Evolutionary conservation across 176 grass and related monocot species (phyloP).

Genomic region (Thinopyrum elongatum): DNA sequence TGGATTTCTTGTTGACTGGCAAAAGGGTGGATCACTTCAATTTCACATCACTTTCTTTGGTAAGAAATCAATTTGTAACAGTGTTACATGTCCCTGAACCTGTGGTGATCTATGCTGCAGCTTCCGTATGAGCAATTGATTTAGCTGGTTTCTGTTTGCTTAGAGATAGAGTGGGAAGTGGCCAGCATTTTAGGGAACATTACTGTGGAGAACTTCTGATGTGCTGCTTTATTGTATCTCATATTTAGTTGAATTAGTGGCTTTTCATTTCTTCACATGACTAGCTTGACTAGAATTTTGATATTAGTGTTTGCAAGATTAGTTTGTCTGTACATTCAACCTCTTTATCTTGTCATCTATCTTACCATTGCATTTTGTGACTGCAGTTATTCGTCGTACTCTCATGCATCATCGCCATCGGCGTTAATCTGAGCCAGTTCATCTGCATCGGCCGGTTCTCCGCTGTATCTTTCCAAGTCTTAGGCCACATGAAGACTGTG

Average conservation of each 20-base stretch:
- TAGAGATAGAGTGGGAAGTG: slow-evolving; percentile 1
- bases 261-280: background rate
- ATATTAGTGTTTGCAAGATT: background rate
- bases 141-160: slow-evolving; percentile 19
- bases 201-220: background rate
- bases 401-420: slow-evolving; percentile 83
- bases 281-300: slow-evolving; percentile 3
- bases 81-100: background rate
- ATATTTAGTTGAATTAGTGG: background rate
- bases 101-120: background rate
- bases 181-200: background rate
- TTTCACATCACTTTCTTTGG: slow-evolving; percentile 59
- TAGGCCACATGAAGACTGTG: slow-evolving; percentile 97
- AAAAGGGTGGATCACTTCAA: slow-evolving; percentile 72
- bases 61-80: slow-evolving; percentile 29
- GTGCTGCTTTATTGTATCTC: background rate
- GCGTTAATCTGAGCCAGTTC: slow-evolving; percentile 89
- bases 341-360: background rate
- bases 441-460: slow-evolving; percentile 95
- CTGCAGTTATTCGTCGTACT: slow-evolving; percentile 66
- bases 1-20: slow-evolving; percentile 74
- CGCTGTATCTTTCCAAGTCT: slow-evolving; percentile 87
- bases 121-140: slow-evolving; percentile 2
- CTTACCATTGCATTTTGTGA: background rate
- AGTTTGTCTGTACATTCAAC: background rate